Evolutionary conservation across 306 rosid species (phyloP).

Genomic region (Vigna angularis): DNA sequence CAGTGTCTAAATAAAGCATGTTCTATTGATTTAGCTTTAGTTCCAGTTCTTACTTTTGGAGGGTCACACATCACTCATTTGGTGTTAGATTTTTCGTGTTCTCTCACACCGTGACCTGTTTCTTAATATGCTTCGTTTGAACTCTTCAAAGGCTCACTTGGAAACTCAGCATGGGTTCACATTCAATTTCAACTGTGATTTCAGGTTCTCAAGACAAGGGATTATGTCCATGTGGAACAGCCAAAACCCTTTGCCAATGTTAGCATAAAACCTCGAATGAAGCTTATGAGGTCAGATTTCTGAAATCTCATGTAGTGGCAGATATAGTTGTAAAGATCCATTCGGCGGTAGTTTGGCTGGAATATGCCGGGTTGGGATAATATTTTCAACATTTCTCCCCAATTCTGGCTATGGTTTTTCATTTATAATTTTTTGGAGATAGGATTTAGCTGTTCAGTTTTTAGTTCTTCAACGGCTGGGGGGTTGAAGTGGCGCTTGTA

Average conservation of each 20-base stretch:
- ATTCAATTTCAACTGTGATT: conserved; percentile 38
- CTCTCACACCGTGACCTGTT: neutral
- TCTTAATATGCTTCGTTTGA: conserved; percentile 6
- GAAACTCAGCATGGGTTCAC: conserved; percentile 17
- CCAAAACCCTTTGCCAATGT: conserved; percentile 71
- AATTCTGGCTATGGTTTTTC: conserved; percentile 43
- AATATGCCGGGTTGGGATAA: conserved; percentile 50
- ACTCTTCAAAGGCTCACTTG: conserved; percentile 4
- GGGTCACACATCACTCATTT: neutral
- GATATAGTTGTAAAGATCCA: conserved; percentile 58
- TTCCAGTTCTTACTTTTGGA: neutral
- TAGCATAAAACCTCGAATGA: conserved; percentile 70
- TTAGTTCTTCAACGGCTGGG: conserved; percentile 54
- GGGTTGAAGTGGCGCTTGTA: conserved; percentile 48
- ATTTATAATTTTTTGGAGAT: conserved; percentile 46
- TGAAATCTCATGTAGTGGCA: conserved; percentile 65
- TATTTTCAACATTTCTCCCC: conserved; percentile 42
- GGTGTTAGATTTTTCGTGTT: neutral
- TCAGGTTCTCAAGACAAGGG: conserved; percentile 98
- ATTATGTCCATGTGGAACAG: conserved; percentile 92
- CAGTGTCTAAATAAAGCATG: neutral
- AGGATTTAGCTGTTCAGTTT: conserved; percentile 51
- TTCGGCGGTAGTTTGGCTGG: conserved; percentile 52
- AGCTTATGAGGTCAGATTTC: conserved; percentile 90
- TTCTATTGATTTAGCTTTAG: neutral